These are phyloP conservation scores for Agastache rugosa DNA, from an alignment of 257 asterid genomes.

Conservation along the genomic window DNA sequence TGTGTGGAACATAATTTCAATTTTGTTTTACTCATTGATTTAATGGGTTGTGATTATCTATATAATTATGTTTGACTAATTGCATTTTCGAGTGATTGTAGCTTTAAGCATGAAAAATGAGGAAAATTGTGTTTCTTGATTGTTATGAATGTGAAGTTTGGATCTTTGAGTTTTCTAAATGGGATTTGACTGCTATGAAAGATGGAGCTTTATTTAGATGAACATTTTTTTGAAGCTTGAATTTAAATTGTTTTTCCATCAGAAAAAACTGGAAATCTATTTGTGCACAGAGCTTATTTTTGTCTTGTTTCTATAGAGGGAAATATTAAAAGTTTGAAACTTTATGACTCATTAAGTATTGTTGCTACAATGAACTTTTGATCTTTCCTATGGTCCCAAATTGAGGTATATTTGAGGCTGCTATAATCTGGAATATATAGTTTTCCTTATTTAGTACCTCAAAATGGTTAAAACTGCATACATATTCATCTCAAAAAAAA, in stretches of 20 bases:
- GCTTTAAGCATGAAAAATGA: constrained; percentile 7
- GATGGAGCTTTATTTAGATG: neutral
- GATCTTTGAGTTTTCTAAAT: constrained; percentile 38
- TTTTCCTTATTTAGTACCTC: neutral
- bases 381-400: neutral
- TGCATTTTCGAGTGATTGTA: constrained; percentile 15
- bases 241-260: neutral
- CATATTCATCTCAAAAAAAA: no score
- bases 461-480: neutral
- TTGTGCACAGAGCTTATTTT: neutral
- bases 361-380: constrained; percentile 12
- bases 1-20: neutral
- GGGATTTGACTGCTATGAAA: constrained; percentile 22
- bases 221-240: neutral
- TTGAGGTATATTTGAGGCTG: neutral
- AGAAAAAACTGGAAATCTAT: neutral
- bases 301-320: constrained; percentile 22
- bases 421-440: no score
- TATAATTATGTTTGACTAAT: neutral
- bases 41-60: neutral
- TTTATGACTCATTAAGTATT: neutral
- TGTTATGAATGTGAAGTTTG: constrained; percentile 19
- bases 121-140: constrained; percentile 24
- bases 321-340: neutral
- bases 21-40: neutral